Evolutionary conservation across 2,329 filamentous ascomycete species (phyloP), one percentile per base, ranked within the genome.

Genomic region (Pseudogymnoascus sp.): DNA sequence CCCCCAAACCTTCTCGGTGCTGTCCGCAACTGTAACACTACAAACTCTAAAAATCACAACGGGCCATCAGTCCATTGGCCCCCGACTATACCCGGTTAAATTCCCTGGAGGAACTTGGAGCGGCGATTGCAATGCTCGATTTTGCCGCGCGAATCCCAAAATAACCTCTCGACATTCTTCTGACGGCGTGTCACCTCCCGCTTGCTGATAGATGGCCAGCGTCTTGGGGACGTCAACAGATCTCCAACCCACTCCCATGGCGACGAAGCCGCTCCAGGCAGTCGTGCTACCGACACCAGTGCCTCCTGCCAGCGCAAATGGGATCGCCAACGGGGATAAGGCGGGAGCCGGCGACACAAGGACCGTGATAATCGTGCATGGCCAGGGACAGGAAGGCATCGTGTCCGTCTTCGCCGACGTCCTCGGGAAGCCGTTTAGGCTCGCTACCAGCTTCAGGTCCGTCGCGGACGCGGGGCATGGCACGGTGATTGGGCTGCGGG

Each of bases 401-500:
- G 85, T 93, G 28, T 84, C 84, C 22, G 78, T 90, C 35, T 89
- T 93, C 68, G 90, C 90, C 26, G 89, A 93, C 70, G 87, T 93
- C 6, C 77, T 95, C 43, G 90, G 91, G 12, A 90, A 92, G 72
- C 83, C 87, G 19, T 88, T 84, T 76, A 83, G 81, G 64, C 78
- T 88, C 46, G 83, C 84, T 61, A 74, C 78, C 33, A 77, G 81
- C 62, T 81, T 89, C 74, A 76, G 79, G 65, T 76, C 82, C 53
- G 78, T 86, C 69, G 78, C 78, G 67, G 69, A 75, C 60, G 77
- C 83, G 61, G 81, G 89, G 69, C 77, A 81, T 70, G 84, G 85
- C 66, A 80, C 84, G n/a, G 87, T 93, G 7, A 79, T 91, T 56
- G 90, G 89, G 2, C 78, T 93, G 60, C 75, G 79, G 46, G 83